Base-by-base conservation (phyloP, 2,329 filamentous ascomycete genomes). In the Aspergillus uvarum region DNA sequence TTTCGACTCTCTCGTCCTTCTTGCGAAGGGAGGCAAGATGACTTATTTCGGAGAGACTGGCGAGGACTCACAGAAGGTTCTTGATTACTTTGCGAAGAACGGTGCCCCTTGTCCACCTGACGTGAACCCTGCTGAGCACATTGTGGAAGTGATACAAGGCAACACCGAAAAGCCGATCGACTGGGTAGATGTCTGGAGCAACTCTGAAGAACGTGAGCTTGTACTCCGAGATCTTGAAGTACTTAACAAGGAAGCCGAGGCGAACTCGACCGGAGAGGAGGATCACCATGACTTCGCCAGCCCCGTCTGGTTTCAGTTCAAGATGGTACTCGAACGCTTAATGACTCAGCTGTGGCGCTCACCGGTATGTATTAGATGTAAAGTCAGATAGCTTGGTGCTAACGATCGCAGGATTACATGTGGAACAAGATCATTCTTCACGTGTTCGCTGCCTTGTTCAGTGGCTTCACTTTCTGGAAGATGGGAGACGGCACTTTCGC, bases 1-100 rank as follows among this genome's bases (percentile, higher is more conserved):
- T 32, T 90, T 90, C 60, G 88, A 90, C 63, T 83, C 82, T 0
- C 81, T 90, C 0, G 77, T 90, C 0, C 77, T 90, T 1, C 81
- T 90, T 0, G 83, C 86, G n/a, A 83, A 79, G 63, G 88, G 87
- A 3, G 88, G 88, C 8, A 83, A 83, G 65, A 88, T 85, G 1
- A 84, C 87, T 1, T 90, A 89, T 70, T 89, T 89, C 68, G 88
- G 88, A 11, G 85, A 83, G 58, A 78, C 72, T 35, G 73, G 73
- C 5, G 60, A 74, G n/a, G 68, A 74, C 3, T 85, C 61, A 70
- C 77, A 51, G 65, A 80, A 59, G n/a, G 72, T 75, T 4, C 56
- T 75, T 4, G 71, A 70, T 7, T 86, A 86, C 60, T 82, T 86
- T 49, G 75, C 79, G 31, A 71, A 72, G n/a, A 79, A 86, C 47